A percentile compares a stretch with the other conserved stretches of the same genome.
Conservation (phyloP, 805 yeast genomes). For the Candida chilensis region DNA sequence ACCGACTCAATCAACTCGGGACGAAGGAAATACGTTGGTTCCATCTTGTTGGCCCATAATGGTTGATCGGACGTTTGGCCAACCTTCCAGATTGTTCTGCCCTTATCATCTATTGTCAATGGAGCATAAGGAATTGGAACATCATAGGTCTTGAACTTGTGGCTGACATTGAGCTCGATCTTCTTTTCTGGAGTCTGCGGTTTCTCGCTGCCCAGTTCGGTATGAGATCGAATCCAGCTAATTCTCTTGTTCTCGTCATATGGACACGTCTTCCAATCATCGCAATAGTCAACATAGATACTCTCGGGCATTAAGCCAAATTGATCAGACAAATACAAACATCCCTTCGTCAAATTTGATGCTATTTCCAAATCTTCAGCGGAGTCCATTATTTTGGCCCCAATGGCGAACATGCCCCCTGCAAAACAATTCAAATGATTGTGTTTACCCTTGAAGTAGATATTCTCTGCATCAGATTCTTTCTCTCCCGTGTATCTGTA, state of each 20-base stretch:
- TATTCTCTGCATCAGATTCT: not conserved
- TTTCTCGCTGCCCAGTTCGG: constrained; percentile 1
- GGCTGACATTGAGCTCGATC: constrained; percentile 9
- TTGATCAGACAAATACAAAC: constrained; percentile 30
- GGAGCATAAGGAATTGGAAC: constrained; percentile 3
- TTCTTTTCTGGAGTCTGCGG: constrained; percentile 5
- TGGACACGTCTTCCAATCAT: constrained; percentile 7
- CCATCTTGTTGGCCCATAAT: constrained; percentile 13
- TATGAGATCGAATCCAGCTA: constrained; percentile 4
- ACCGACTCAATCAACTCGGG: constrained; percentile 59
- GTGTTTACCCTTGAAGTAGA: constrained; percentile 19
- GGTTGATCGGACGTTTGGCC: constrained; percentile 4
- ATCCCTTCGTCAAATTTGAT: constrained; percentile 34
- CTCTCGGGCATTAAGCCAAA: constrained; percentile 37
- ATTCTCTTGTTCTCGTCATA: constrained; percentile 8
- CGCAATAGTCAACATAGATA: constrained; percentile 15
- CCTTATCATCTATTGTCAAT: not conserved
- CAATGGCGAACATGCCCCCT: constrained; percentile 45
- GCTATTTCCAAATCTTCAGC: constrained; percentile 30
- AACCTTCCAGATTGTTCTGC: constrained; percentile 2
- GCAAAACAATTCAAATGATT: constrained; percentile 41
- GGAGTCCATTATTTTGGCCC: constrained; percentile 26
- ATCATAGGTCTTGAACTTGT: too few species aligned
- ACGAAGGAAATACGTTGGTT: constrained; percentile 34
- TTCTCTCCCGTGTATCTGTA: too few species aligned